Conservation (phyloP, 2,329 filamentous ascomycete species). For the Pseudocercospora crystallina region DNA sequence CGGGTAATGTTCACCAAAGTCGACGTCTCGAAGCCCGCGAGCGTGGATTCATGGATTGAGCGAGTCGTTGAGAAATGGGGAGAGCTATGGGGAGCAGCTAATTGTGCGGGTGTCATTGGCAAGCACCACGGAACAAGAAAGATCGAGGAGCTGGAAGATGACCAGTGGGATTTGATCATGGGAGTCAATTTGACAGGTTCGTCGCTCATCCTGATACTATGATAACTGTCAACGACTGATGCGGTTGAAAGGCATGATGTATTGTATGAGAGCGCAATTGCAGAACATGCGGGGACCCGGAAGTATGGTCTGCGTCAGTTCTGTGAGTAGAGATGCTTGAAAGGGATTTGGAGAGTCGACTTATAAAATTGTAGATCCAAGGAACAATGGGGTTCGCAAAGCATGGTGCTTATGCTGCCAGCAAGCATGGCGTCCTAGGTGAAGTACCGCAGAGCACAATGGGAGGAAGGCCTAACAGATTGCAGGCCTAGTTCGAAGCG, state of each 20-base stretch:
- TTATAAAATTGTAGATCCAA: conserved; percentile 36
- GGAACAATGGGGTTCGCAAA: conserved; percentile 38
- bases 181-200: conserved; percentile 33
- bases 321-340: conserved; percentile 7
- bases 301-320: conserved; percentile 52
- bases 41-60: conserved; percentile 37
- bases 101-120: conserved; percentile 43
- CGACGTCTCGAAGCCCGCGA: conserved; percentile 32
- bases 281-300: conserved; percentile 48
- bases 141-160: conserved; percentile 33
- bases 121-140: conserved; percentile 26
- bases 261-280: conserved; percentile 53
- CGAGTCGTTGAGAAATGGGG: conserved; percentile 37
- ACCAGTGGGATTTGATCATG: conserved; percentile 39
- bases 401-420: conserved; percentile 30
- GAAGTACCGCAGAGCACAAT: not conserved
- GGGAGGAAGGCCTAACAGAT: not conserved
- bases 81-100: conserved; percentile 44
- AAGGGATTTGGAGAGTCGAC: not conserved
- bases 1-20: conserved; percentile 24
- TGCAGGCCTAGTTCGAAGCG: conserved; percentile 23
- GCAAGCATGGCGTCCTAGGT: conserved; percentile 30
- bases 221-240: not conserved
- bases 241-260: conserved; percentile 42
- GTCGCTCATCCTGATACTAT: conserved; percentile 19